A percentile compares a stretch with the other conserved stretches of the same genome.
These are phyloP conservation scores for Phialemonium atrogriseum DNA, from an alignment of 2,329 filamentous ascomycete species.

Conservation along the genomic window DNA sequence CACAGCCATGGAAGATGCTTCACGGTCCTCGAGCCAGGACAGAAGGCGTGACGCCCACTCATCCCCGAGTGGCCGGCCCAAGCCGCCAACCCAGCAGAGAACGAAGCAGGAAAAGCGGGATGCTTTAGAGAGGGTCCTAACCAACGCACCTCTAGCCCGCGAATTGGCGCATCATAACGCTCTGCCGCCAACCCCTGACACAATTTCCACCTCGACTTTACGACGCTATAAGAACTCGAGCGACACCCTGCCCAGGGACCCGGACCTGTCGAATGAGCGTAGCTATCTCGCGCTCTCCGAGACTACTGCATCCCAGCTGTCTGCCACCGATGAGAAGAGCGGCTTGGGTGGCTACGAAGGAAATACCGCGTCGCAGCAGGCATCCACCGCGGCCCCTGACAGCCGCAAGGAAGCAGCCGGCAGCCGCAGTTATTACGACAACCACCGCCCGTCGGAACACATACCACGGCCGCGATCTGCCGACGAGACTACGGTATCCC, in stretches of 20 bases:
- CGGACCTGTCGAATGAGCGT: constrained; percentile 18
- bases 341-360: constrained; percentile 2
- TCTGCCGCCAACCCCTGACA: constrained; percentile 52
- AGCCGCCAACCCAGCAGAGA: constrained; percentile 15
- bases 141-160: constrained; percentile 31
- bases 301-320: constrained; percentile 17
- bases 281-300: constrained; percentile 23
- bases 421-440: constrained; percentile 18
- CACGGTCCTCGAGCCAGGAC: constrained; percentile 20
- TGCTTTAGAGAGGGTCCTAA: constrained; percentile 38
- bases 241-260: constrained; percentile 33
- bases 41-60: constrained; percentile 12
- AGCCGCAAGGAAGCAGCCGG: constrained; percentile 17
- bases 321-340: constrained; percentile 11
- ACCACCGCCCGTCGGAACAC: constrained; percentile 12
- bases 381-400: constrained; percentile 23
- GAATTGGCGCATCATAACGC: constrained; percentile 32
- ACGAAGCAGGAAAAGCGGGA: constrained; percentile 40
- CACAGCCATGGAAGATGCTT: constrained; percentile 18
- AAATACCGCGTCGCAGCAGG: constrained; percentile 15
- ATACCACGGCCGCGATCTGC: constrained; percentile 37
- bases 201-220: constrained; percentile 48
- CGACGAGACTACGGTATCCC: constrained; percentile 35
- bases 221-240: constrained; percentile 41
- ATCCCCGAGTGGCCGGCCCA: constrained; percentile 10